Evolutionary conservation across 192 early-diverging fungal genomes (phyloP), one percentile per base, ranked within the genome.

Genomic region (Coemansia sp.): DNA sequence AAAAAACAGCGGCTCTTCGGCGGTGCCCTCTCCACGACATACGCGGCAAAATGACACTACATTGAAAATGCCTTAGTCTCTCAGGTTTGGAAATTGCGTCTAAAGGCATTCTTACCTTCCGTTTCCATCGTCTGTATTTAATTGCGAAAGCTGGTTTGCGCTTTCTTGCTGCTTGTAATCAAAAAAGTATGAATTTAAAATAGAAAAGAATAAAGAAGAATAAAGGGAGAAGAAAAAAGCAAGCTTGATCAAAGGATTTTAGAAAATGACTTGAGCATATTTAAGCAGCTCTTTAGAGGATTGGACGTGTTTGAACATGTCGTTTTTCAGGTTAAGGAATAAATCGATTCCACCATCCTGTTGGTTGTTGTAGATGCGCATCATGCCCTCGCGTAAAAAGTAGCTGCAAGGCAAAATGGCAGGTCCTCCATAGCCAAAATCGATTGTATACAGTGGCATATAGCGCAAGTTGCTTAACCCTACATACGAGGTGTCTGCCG

Each of bases 1-100:
- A 70, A 91, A 83, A 67, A 87, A 95, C 41, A 97, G 82, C 30
- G 90, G 94, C 59, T 96, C 87, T 8, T 89, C 84, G 9, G 79
- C 70, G 9, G 90, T 91, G 36, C 73, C 83, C 55, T 87, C 88
- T 37, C 82, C 80, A 36, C 91, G 85, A 50, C 91, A 92, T 23
- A 92, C 89, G 64, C 91, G 86, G 77, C 91, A 92, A 59, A 91
- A 87, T 60, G 86, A 83, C 68, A 61, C 80, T 72, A 70, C 59
- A 63, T 18, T 28, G 41, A 35, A 50, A 28, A 10, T 48, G 10
- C 46, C 11, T 14, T 21, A 46, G 9, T 5, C 16, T 48, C 28
- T 28, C 6, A 15, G 46, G 6, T 28, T 9, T 48, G 26, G 14
- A 48, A n/a, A 23, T 11, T 13, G 11, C 9, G 10, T 13, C 11